Conservation (phyloP, 2,329 filamentous ascomycete genomes). For the Calycina marina region DNA sequence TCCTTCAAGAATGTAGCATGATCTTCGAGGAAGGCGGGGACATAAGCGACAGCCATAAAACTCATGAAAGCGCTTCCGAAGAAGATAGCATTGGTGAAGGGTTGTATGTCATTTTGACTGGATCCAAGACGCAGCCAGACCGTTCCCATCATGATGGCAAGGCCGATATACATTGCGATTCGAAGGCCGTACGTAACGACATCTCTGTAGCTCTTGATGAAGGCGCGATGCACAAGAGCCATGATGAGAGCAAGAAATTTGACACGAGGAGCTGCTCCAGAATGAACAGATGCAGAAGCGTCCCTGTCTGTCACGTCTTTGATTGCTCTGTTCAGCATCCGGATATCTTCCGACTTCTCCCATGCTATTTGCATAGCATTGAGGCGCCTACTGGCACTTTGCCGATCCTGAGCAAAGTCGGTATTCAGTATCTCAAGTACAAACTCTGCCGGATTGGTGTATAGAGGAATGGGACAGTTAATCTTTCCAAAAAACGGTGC, state of each 20-base stretch:
- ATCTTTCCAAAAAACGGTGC: slow-evolving; percentile 47
- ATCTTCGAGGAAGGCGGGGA: slow-evolving; percentile 73
- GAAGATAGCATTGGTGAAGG: slow-evolving; percentile 72
- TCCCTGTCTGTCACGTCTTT: slow-evolving; percentile 6
- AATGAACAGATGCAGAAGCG: slow-evolving; percentile 1
- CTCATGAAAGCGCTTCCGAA: slow-evolving; percentile 64
- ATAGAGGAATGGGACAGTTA: slow-evolving; percentile 47
- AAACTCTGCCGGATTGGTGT: slow-evolving; percentile 70
- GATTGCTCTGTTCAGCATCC: slow-evolving; percentile 19
- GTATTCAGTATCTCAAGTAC: slow-evolving; percentile 66
- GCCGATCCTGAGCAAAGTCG: slow-evolving; percentile 47
- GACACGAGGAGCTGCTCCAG: background rate
- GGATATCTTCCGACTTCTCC: slow-evolving; percentile 31
- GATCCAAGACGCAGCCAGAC: slow-evolving; percentile 64
- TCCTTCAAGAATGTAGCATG: slow-evolving; percentile 60
- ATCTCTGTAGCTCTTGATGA: slow-evolving; percentile 75
- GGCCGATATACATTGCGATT: slow-evolving; percentile 64
- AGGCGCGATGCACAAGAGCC: slow-evolving; percentile 61
- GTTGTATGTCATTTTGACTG: slow-evolving; percentile 59
- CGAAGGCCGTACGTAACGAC: slow-evolving; percentile 74
- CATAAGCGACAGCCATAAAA: slow-evolving; percentile 75
- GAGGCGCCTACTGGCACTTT: slow-evolving; percentile 33
- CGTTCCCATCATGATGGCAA: slow-evolving; percentile 79
- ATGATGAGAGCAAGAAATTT: slow-evolving; percentile 31
- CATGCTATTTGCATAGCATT: slow-evolving; percentile 39